Evolutionary conservation across 768 basidiomycete species (phyloP).

Genomic region (Symmetrospora coprosmae): DNA sequence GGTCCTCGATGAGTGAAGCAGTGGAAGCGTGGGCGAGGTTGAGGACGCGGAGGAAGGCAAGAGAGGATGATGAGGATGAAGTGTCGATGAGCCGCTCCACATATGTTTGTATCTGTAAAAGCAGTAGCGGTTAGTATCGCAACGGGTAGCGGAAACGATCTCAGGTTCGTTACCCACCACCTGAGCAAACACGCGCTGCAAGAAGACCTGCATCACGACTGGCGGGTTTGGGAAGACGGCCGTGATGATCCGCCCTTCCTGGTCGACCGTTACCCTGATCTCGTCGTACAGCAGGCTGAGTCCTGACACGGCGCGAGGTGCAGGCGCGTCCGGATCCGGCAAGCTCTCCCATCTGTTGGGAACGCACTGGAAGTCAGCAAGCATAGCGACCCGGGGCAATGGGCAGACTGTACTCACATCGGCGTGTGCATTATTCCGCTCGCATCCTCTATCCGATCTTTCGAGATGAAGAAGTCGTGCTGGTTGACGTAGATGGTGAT

Average conservation of each 20-base stretch:
- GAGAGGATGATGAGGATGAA: slow-evolving; percentile 60
- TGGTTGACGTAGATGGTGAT: slow-evolving; percentile 98
- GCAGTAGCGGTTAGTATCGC: background rate
- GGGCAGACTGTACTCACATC: slow-evolving; percentile 23
- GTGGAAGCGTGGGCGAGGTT: slow-evolving; percentile 73
- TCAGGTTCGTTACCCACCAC: slow-evolving; percentile 35
- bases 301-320: slow-evolving; percentile 67
- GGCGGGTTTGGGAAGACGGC: slow-evolving; percentile 95
- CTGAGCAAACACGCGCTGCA: slow-evolving; percentile 88
- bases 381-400: too few relatives aligned
- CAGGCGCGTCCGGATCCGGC: slow-evolving; percentile 59
- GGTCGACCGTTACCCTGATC: slow-evolving; percentile 77
- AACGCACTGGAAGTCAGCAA: too few relatives aligned
- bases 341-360: slow-evolving; percentile 59
- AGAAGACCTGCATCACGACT: slow-evolving; percentile 92
- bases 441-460: slow-evolving; percentile 56
- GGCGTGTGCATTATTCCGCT: slow-evolving; percentile 41
- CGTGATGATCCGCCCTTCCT: slow-evolving; percentile 94
- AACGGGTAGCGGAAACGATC: background rate
- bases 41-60: slow-evolving; percentile 78
- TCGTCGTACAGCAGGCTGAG: slow-evolving; percentile 66
- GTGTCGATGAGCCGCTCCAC: slow-evolving; percentile 74
- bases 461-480: slow-evolving; percentile 91
- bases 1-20: slow-evolving; percentile 67
- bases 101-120: slow-evolving; percentile 77